Base-by-base conservation (phyloP, 1,139 yeast species). In the Arxiozyma slooffiae region DNA sequence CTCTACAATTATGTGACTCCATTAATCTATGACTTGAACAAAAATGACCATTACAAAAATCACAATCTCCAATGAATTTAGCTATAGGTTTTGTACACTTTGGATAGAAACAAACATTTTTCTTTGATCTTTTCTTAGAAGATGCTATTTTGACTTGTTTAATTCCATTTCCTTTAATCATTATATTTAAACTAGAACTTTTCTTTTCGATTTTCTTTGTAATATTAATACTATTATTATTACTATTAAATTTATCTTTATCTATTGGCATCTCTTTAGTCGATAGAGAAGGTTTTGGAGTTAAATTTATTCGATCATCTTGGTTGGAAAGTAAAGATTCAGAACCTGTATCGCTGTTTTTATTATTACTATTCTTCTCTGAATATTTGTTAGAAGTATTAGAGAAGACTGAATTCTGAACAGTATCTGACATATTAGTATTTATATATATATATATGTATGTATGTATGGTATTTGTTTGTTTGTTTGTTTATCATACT, bases 51-150 rank as follows among this genome's bases (percentile, higher is more conserved):
- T 81, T 80, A 67, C 96, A 89, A 63, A 82, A 86, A 52, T 81
- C 78, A 68, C 97, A 89, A 67, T 84, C 89, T 40, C 96, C 96
- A 40, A 86, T 94, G 72, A 88, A 85, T 56, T 95, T 78, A 53
- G 87, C 76, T 1, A 92, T 88, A 4, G 79, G 73, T 17, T 85
- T 76, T 36, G 76, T 72, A 68, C 96, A 88, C 44, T 72, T 67
- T 46, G 70, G 71, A 67, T 80, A 80, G 24, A 81, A 72, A 67
- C 96, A 87, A 52, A 77, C 74, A 66, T 76, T 76, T 69, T 82
- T 80, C 69, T 80, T 68, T 64, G 77, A 78, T 60, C 68, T 72
- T 55, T 62, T 66, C 34, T 48, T 46, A 7, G 36, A 24, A 21
- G 36, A 24, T 4, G 18, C 11, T 2, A n/a, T 20, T 34, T 44